Evolutionary conservation across 495 filamentous ascomycete species (phyloP).

Genomic region (Staphylotrichum tortipilum): DNA sequence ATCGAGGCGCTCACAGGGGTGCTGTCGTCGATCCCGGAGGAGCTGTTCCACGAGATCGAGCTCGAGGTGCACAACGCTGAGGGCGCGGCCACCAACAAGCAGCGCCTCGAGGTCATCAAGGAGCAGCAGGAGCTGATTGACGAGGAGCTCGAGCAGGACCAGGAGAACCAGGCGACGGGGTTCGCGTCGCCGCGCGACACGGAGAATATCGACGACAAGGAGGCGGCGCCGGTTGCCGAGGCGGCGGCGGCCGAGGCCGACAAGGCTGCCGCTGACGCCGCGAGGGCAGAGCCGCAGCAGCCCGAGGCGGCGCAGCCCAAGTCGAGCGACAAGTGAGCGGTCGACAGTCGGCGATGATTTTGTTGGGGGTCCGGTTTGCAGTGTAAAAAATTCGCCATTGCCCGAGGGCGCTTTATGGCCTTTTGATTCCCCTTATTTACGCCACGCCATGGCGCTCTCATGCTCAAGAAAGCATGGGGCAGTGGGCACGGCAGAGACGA

Average conservation of each 20-base stretch:
- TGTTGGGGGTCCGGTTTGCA: background rate
- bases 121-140: constrained; percentile 98
- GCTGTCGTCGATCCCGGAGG: constrained; percentile 88
- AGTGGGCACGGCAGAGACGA: too few relatives aligned
- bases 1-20: constrained; percentile 91
- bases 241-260: constrained; percentile 28
- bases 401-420: background rate
- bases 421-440: constrained; percentile 2
- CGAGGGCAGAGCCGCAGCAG: constrained; percentile 11
- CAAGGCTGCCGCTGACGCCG: constrained; percentile 23
- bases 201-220: constrained; percentile 68
- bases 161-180: constrained; percentile 57
- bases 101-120: constrained; percentile 96
- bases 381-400: background rate
- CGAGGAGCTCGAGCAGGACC: constrained; percentile 88
- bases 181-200: constrained; percentile 73
- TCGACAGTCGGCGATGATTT: too few relatives aligned
- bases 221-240: constrained; percentile 45
- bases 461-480: too few relatives aligned
- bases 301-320: constrained; percentile 1
- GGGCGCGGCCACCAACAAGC: constrained; percentile 96
- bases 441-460: too few relatives aligned
- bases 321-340: constrained; percentile 10
- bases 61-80: constrained; percentile 96
- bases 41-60: constrained; percentile 98